Evolutionary conservation across 2,329 filamentous ascomycete genomes (phyloP).

Genomic region (Alternaria triticina): DNA sequence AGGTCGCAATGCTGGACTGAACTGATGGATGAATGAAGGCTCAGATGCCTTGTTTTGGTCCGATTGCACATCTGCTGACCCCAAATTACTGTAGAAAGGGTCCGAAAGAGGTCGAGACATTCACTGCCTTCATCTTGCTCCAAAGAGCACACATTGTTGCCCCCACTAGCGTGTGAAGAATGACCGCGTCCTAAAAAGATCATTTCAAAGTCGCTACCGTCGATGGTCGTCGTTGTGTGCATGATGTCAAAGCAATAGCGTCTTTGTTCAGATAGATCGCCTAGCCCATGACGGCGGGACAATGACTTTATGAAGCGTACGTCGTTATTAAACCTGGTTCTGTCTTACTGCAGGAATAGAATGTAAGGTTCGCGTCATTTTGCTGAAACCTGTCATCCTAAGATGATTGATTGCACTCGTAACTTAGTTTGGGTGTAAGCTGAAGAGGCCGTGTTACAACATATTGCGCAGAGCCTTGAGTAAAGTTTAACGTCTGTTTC

Average conservation of each 20-base stretch:
- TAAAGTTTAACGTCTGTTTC: not conserved
- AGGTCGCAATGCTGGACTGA: not conserved
- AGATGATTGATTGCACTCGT: not conserved
- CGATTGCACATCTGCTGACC: not conserved
- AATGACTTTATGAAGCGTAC: not conserved
- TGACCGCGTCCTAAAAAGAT: not conserved
- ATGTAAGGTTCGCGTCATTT: not conserved
- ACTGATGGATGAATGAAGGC: not conserved
- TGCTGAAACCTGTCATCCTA: not conserved
- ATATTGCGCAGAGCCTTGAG: not conserved
- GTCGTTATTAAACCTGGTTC: not conserved
- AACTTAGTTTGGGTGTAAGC: not conserved
- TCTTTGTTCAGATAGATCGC: not conserved
- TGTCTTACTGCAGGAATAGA: not conserved
- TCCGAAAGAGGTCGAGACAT: not conserved
- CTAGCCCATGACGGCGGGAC: not conserved
- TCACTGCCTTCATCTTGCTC: not conserved
- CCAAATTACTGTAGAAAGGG: not conserved
- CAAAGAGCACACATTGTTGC: not conserved
- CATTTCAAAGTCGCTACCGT: not conserved
- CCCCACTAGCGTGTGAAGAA: not conserved
- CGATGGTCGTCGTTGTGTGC: not conserved
- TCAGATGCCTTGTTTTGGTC: not conserved
- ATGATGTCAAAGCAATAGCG: not conserved
- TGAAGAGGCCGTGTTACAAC: not conserved